Percentiles rank a stretch among this genome's conserved stretches.
Conservation (phyloP, 1,284 basidiomycete genomes). For the Rhodotorula glutinis region DNA sequence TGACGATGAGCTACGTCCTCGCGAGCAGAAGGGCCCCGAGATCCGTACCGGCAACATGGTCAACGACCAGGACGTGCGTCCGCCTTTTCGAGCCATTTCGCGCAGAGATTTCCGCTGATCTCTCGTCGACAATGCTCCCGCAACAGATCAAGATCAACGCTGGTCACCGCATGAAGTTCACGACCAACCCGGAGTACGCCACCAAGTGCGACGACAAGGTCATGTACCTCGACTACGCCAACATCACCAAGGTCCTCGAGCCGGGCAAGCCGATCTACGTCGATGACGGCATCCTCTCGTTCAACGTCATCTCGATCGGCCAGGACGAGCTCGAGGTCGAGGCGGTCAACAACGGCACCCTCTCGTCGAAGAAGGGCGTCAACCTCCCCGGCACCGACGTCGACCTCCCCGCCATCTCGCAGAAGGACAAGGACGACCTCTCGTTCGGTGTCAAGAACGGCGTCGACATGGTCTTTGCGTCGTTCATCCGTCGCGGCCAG, state of each 20-base stretch:
- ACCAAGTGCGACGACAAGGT: slow-evolving; percentile 76
- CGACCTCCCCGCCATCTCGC: slow-evolving; percentile 94
- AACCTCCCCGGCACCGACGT: slow-evolving; percentile 98
- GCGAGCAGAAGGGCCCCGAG: slow-evolving; percentile 88
- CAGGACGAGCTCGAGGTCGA: slow-evolving; percentile 70
- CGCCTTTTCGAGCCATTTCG: background rate
- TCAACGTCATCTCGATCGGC: slow-evolving; percentile 84
- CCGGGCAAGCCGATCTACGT: slow-evolving; percentile 96
- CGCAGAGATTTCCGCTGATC: background rate
- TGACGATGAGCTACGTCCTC: background rate
- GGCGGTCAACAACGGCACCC: slow-evolving; percentile 84
- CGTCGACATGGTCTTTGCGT: slow-evolving; percentile 98
- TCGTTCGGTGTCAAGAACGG: slow-evolving; percentile 94
- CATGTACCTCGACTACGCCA: slow-evolving; percentile 91
- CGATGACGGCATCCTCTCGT: slow-evolving; percentile 94
- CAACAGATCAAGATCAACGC: slow-evolving; percentile 72
- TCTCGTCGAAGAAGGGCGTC: slow-evolving; percentile 98
- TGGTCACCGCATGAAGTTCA: slow-evolving; percentile 91
- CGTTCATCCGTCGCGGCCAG: slow-evolving; percentile 88
- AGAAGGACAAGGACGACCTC: slow-evolving; percentile 96
- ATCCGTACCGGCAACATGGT: slow-evolving; percentile 96
- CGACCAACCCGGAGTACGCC: slow-evolving; percentile 77
- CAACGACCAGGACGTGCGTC: slow-evolving; percentile 74
- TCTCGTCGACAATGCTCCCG: background rate
- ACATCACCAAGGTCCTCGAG: slow-evolving; percentile 90